Evolutionary conservation across 148 eudicot species (phyloP), one percentile per base, ranked within the genome.

Genomic region (Chenopodium berlandieri): DNA sequence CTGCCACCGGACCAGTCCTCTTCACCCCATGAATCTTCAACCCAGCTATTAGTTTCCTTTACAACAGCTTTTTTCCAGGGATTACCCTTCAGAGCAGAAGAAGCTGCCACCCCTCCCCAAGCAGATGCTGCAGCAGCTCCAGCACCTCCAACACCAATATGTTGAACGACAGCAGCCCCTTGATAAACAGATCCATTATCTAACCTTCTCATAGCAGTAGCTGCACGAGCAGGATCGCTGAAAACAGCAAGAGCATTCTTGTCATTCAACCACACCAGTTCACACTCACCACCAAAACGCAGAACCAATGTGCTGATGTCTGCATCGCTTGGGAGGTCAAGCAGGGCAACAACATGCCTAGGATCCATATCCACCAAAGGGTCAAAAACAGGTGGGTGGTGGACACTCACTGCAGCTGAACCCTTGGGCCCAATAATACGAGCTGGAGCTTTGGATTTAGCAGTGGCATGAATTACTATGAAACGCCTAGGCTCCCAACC

Each of bases 401-500:
- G 58, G 77, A 87, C 81, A 76, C 63, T 91, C 46, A 75, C 83
- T 8, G 85, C 71, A 40, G 71, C 75, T 25, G 87, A 70, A 50
- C 92, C 93, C 85, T 90, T 94, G 20, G 88, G 86, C 48, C 95
- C 93, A 75, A 96, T 84, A 22, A 94, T 79, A 31, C 97, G 94
- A 71, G 92, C 80, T 63, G 99, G 99, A 25, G 91, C 82, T 85
- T 91, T 94, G 66, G 95, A 92, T 83, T 91, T 94, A 1, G 88
- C 80, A 14, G 97, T 92, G 71, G 90, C 97, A 78, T 94, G 95
- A 71, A 94, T 84, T 70, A 90, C 90, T 12, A 96, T 75, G 52
- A 96, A 96, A 56, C 95, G 90, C 79, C 89, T 96, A 25, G 99
- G 99, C 89, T 96, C 99, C 98, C 99, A 90, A 50, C 99, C 98